phyloP scores from a whole-genome alignment of 1,284 basidiomycete genomes.

The Trametes hirsuta region DNA sequence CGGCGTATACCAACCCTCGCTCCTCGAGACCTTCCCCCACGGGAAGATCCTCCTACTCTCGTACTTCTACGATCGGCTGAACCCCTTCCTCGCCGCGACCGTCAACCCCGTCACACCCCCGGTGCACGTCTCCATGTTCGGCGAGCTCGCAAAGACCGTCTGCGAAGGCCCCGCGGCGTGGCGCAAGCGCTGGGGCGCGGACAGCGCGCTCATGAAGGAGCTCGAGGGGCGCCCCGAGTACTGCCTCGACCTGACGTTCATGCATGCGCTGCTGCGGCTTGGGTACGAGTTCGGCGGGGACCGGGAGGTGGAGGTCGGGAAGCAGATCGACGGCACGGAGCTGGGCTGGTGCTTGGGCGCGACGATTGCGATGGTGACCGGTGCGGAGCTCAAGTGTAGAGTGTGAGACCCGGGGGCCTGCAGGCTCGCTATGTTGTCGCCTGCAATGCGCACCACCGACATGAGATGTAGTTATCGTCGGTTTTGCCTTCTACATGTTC shows the following conservation, averaged over 20 bases:
- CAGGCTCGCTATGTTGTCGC: too few species aligned
- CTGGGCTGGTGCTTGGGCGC: slow-evolving; percentile 95
- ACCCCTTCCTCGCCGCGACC: slow-evolving; percentile 67
- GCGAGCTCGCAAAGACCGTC: slow-evolving; percentile 67
- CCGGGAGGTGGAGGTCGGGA: slow-evolving; percentile 78
- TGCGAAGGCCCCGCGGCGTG: slow-evolving; percentile 73
- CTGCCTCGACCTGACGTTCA: slow-evolving; percentile 95
- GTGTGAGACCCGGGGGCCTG: slow-evolving; percentile 30
- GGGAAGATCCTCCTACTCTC: slow-evolving; percentile 87
- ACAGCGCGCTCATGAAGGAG: slow-evolving; percentile 69
- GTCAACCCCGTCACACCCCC: slow-evolving; percentile 35
- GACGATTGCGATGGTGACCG: slow-evolving; percentile 69
- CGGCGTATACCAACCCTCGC: slow-evolving; percentile 96
- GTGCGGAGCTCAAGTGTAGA: slow-evolving; percentile 58
- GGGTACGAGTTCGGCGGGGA: slow-evolving; percentile 81
- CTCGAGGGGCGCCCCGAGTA: slow-evolving; percentile 87
- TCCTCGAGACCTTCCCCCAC: slow-evolving; percentile 84
- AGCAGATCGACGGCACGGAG: slow-evolving; percentile 91
- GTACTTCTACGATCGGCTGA: slow-evolving; percentile 96
- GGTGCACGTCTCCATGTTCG: slow-evolving; percentile 67
- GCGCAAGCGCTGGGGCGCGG: slow-evolving; percentile 56
- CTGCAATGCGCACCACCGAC: too few species aligned
- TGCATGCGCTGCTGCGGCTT: slow-evolving; percentile 85
- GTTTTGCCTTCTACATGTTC: too few species aligned
- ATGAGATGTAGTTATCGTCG: too few species aligned